These are phyloP conservation scores for Rhizopus sp. DNA, from an alignment of 371 early-diverging fungal species.

Conservation along the genomic window DNA sequence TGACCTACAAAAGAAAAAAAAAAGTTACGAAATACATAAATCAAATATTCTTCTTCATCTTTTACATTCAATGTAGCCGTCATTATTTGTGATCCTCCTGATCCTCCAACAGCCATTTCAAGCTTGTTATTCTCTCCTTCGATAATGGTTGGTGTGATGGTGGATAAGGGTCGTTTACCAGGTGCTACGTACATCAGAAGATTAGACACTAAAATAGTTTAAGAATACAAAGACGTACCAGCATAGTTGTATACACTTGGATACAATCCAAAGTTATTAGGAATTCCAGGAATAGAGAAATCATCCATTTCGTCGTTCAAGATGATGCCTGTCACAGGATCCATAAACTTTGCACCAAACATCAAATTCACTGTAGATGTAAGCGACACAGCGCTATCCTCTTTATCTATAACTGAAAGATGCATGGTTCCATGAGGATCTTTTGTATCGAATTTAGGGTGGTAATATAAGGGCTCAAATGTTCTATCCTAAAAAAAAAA, in stretches of 20 bases:
- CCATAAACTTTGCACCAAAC: constrained; percentile 95
- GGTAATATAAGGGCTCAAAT: constrained; percentile 66
- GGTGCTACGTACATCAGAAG: constrained; percentile 49
- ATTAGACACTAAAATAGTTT: no score
- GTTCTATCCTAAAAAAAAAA: constrained; percentile 31
- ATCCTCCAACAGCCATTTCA: constrained; percentile 84
- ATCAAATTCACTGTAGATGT: constrained; percentile 97
- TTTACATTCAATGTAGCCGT: constrained; percentile 79
- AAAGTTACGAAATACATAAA: no score
- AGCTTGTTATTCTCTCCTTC: constrained; percentile 67
- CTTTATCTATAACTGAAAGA: constrained; percentile 84
- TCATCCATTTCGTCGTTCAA: constrained; percentile 99
- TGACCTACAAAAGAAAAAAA: constrained; percentile 35
- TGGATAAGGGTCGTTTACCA: constrained; percentile 92
- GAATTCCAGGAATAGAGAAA: constrained; percentile 87
- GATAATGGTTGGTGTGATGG: constrained; percentile 86
- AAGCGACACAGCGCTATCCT: constrained; percentile 81
- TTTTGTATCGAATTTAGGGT: constrained; percentile 71
- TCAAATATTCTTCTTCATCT: not conserved
- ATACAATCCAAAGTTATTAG: constrained; percentile 84
- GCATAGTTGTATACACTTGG: constrained; percentile 87
- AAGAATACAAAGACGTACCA: constrained; percentile 27
- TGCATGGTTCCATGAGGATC: constrained; percentile 98
- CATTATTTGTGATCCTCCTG: constrained; percentile 95
- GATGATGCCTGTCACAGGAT: constrained; percentile 93